Base-by-base conservation (phyloP, 129 eudicot genomes). In the carrot (Daucus carota) region DNA sequence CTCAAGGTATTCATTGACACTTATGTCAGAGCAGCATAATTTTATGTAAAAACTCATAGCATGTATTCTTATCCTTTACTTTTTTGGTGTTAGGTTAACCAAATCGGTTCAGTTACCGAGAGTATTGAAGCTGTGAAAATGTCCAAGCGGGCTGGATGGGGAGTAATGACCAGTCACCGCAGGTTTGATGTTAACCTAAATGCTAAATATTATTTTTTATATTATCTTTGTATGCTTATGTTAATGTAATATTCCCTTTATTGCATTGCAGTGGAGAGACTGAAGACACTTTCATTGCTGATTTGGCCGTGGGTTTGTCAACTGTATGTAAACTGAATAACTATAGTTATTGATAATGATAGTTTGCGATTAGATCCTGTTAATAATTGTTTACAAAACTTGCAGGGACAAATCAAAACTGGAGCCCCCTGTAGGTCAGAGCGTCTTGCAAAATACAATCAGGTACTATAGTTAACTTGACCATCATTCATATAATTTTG, bases 361-460 rank as follows among this genome's bases (percentile, higher is more conserved):
- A 57, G 65, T 15, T 70, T 33, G 15, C 26, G 16, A 45, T 40
- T 18, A 36, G n/a, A 70, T 76, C 9, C 72, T 45, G 33, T 75
- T 52, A 44, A 12, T 59, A 6, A 29, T 42, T 22, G 4, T 43
- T 14, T 14, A 6, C 15, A 42, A 45, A 41, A 16, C 44, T 75
- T n/a, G 15, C 86, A 92, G 97, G 97, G 97, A 24, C 98, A 92
- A 86, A 92, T 92, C 80, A 92, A 92, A 88, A 92, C 98, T 20
- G 98, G 98, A 78, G 98, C 98, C 46, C 98, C 96, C 18, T 92
- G 98, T 84, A 88, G 98, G 79, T 92, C 98, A n/a, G 98, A 90
- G 82, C 96, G 96, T 76, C 90, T 90, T 69, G 96, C 96, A 44
- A 89, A 90, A 79, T 88, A 90, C 86, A 88, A 88, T 75, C 97